Percentiles rank a stretch among this genome's conserved stretches.
These are phyloP conservation scores for Prototheca cutis DNA, from an alignment of 163 green algal species.

Conservation along the genomic window DNA sequence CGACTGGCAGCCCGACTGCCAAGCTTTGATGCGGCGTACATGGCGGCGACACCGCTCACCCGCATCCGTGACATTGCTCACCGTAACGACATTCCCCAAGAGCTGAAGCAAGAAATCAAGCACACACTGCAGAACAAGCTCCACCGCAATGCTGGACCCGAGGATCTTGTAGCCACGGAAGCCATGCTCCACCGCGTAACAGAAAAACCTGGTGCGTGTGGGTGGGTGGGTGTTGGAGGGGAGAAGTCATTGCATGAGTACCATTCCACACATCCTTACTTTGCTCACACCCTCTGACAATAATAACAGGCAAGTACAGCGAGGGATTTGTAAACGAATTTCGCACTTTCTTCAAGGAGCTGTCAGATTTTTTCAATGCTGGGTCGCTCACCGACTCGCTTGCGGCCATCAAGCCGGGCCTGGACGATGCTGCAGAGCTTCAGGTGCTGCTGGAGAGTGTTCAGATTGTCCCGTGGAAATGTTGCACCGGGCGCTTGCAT, in stretches of 20 bases:
- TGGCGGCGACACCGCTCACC: slow-evolving; percentile 74
- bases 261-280: no score
- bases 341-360: slow-evolving; percentile 67
- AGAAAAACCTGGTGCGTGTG: slow-evolving; percentile 12
- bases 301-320: slow-evolving; percentile 47
- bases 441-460: no score
- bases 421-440: neutral
- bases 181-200: slow-evolving; percentile 76
- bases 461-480: no score
- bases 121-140: slow-evolving; percentile 99
- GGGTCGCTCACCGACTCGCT: slow-evolving; percentile 26
- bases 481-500: no score
- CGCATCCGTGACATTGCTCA: slow-evolving; percentile 95
- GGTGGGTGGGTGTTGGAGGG: no score
- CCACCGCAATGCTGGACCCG: slow-evolving; percentile 90
- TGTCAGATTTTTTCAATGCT: slow-evolving; percentile 97
- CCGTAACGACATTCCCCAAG: slow-evolving; percentile 77
- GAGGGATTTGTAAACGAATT: slow-evolving; percentile 73
- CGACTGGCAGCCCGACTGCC: slow-evolving; percentile 74
- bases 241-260: no score
- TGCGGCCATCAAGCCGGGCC: neutral
- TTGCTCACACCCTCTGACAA: no score
- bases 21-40: slow-evolving; percentile 85
- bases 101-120: slow-evolving; percentile 98
- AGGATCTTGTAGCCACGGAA: slow-evolving; percentile 93